Conservation (phyloP, 192 early-diverging fungal species). For the Coemansia asiatica region DNA sequence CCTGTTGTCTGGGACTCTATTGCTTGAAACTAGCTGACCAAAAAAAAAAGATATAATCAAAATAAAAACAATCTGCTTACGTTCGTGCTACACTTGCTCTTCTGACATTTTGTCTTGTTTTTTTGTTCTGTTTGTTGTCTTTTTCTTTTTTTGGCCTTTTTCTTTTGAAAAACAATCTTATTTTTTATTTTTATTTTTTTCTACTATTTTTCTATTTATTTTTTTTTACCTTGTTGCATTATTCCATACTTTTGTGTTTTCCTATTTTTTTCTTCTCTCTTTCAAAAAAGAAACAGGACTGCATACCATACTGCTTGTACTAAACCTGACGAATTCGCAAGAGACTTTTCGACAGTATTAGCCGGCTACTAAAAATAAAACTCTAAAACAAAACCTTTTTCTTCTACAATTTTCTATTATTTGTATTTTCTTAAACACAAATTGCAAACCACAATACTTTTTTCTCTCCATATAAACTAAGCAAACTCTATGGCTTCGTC, state of each 20-base stretch:
- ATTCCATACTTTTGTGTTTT: too few relatives aligned
- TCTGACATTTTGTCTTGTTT: too few relatives aligned
- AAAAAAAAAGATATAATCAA: background rate
- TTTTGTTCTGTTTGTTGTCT: background rate
- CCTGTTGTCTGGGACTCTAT: background rate
- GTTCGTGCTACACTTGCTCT: too few relatives aligned
- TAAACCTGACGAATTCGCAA: background rate
- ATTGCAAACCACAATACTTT: background rate
- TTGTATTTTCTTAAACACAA: background rate
- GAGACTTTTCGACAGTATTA: too few relatives aligned
- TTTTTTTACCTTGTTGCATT: background rate
- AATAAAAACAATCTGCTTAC: background rate
- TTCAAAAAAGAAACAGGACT: too few relatives aligned
- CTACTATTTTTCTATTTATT: slow-evolving; percentile 1
- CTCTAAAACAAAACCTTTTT: too few relatives aligned
- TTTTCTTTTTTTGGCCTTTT: background rate
- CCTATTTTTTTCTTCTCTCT: too few relatives aligned
- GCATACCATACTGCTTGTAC: background rate
- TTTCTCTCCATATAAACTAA: slow-evolving; percentile 5
- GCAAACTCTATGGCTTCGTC: slow-evolving; percentile 27
- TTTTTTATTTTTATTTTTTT: background rate
- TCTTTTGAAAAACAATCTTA: background rate
- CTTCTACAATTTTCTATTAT: background rate
- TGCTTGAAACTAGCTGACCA: background rate
- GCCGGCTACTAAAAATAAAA: too few relatives aligned